These are phyloP conservation scores for Colletotrichum sojae DNA, from an alignment of 2,329 filamentous ascomycete genomes.

Conservation along the genomic window DNA sequence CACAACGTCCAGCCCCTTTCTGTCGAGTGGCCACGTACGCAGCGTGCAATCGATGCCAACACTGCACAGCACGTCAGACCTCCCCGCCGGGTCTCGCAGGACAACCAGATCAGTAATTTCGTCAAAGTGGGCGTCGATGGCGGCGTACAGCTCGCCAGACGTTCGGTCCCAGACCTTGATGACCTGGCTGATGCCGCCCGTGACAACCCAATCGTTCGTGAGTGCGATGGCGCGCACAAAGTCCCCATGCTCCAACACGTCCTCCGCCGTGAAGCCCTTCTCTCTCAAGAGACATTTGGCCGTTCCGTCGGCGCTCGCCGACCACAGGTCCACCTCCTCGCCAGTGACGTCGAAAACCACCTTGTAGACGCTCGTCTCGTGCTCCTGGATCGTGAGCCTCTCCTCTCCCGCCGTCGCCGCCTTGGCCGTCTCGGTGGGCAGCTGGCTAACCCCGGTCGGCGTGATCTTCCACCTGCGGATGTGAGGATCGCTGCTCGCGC, in stretches of 20 bases:
- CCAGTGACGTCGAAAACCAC: conserved; percentile 77
- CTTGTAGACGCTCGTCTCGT: conserved; percentile 92
- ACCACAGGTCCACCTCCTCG: conserved; percentile 85
- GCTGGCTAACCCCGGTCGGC: conserved; percentile 66
- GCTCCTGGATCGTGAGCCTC: conserved; percentile 75
- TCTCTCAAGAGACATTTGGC: conserved; percentile 82
- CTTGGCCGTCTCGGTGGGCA: conserved; percentile 57
- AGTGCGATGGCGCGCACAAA: conserved; percentile 89
- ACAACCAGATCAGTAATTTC: conserved; percentile 88
- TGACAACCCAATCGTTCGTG: conserved; percentile 83
- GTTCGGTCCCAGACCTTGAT: conserved; percentile 89
- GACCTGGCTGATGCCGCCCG: conserved; percentile 91
- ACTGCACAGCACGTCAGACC: conserved; percentile 74
- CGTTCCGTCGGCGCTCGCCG: conserved; percentile 91
- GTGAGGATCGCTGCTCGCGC: conserved; percentile 83
- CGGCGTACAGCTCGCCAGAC: conserved; percentile 80
- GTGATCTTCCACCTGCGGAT: conserved; percentile 84
- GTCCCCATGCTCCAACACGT: conserved; percentile 84
- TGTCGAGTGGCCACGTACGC: conserved; percentile 83
- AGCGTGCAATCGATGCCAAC: conserved; percentile 93
- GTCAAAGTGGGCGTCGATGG: conserved; percentile 88
- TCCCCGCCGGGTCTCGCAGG: conserved; percentile 58
- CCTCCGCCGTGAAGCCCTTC: conserved; percentile 78
- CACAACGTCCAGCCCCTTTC: conserved; percentile 67
- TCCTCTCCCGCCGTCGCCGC: conserved; percentile 39